phyloP scores from a whole-genome alignment of 176 grass and related monocot genomes.

The Phyllostachys edulis region DNA sequence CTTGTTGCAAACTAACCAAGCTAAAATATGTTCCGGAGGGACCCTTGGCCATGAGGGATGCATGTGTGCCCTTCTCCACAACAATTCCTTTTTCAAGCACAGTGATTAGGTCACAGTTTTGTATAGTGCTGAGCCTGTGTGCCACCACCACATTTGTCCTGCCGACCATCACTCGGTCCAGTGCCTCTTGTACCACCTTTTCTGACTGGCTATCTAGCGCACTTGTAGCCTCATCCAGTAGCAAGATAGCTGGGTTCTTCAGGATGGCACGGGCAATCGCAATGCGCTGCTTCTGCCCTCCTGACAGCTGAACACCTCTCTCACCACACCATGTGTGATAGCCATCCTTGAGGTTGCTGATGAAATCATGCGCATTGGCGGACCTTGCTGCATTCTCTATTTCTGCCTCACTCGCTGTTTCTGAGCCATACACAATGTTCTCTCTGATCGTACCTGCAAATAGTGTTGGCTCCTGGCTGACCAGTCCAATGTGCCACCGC shows the following conservation, averaged over 20 bases:
- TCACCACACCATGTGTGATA: slow-evolving; percentile 92
- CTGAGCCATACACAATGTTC: slow-evolving; percentile 78
- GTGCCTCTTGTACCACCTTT: slow-evolving; percentile 81
- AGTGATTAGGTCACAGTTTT: slow-evolving; percentile 76
- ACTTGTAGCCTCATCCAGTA: slow-evolving; percentile 92
- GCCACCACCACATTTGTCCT: slow-evolving; percentile 89
- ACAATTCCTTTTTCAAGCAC: slow-evolving; percentile 76
- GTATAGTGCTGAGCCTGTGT: slow-evolving; percentile 84
- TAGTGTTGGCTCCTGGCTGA: slow-evolving; percentile 95
- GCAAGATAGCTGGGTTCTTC: slow-evolving; percentile 77
- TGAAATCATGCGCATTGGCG: slow-evolving; percentile 87
- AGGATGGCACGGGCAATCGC: slow-evolving; percentile 92
- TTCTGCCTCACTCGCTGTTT: slow-evolving; percentile 60
- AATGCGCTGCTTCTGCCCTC: slow-evolving; percentile 92
- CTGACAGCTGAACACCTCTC: slow-evolving; percentile 81
- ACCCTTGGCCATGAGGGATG: slow-evolving; percentile 86
- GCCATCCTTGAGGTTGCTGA: slow-evolving; percentile 92
- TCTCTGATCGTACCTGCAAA: slow-evolving; percentile 80
- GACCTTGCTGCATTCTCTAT: slow-evolving; percentile 75
- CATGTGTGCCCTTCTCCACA: slow-evolving; percentile 91
- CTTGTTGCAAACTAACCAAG: slow-evolving; percentile 77
- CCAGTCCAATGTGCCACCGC: slow-evolving; percentile 76
- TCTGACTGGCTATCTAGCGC: slow-evolving; percentile 93
- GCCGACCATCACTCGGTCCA: slow-evolving; percentile 83
- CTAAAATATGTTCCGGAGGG: slow-evolving; percentile 65